Percentiles rank a stretch among this genome's conserved stretches.
Evolutionary conservation across 768 basidiomycete species (phyloP).

Genomic region (Trametes villosa): DNA sequence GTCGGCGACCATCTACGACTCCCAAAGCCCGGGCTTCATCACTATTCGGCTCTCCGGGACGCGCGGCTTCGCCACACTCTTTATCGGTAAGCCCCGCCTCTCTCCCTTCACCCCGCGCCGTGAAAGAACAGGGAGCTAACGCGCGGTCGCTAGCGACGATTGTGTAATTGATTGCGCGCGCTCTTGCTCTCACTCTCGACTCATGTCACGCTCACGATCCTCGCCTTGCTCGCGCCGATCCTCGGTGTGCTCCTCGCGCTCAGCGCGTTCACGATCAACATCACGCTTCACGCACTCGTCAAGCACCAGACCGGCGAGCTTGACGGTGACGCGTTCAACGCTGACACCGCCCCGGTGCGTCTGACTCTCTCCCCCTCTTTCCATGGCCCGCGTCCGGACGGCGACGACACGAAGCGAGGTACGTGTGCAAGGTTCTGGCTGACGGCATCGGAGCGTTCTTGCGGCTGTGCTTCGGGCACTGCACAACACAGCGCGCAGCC

Average conservation of each 20-base stretch:
- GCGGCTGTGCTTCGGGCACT: conserved; percentile 65
- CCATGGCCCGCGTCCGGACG: not conserved
- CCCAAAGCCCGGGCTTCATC: conserved; percentile 37
- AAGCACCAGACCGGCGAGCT: conserved; percentile 62
- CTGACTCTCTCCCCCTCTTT: not conserved
- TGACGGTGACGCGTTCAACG: conserved; percentile 39
- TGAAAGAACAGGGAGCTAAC: too few species aligned
- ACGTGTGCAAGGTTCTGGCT: conserved; percentile 67
- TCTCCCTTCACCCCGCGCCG: too few species aligned
- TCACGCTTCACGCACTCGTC: conserved; percentile 68
- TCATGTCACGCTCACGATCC: conserved; percentile 49
- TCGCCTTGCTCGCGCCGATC: conserved; percentile 59
- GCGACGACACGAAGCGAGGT: too few species aligned
- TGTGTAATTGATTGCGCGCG: conserved; percentile 66
- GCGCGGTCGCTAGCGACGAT: too few species aligned
- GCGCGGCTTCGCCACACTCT: conserved; percentile 72
- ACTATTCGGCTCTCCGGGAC: conserved; percentile 66
- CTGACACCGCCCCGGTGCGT: conserved; percentile 1
- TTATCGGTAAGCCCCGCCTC: too few species aligned
- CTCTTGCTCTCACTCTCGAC: conserved; percentile 64
- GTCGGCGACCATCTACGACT: conserved; percentile 46
- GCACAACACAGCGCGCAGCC: too few species aligned
- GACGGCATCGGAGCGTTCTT: conserved; percentile 68
- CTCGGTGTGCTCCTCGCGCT: conserved; percentile 69
- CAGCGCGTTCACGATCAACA: conserved; percentile 77